Percentiles rank a stretch among this genome's conserved stretches.
Conservation (phyloP, 1,139 yeast species). For the Debaryomycetaceae sp. region DNA sequence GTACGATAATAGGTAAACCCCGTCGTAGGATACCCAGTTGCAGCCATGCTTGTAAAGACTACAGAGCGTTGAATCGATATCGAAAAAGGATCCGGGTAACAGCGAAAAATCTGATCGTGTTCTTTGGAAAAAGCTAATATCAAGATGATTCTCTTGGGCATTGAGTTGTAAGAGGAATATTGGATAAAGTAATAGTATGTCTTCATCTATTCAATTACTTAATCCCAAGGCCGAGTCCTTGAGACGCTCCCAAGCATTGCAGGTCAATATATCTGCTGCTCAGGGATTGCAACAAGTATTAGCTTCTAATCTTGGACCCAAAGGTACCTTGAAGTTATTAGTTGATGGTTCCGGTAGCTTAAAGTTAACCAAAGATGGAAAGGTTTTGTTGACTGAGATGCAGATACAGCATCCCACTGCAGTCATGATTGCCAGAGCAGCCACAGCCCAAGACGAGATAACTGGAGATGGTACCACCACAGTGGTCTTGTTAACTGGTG, state of each 20-base stretch:
- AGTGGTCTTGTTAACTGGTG: constrained; percentile 92
- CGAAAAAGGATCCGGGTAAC: constrained; percentile 4
- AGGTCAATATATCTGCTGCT: constrained; percentile 93
- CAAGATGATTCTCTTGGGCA: neutral
- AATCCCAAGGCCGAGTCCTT: constrained; percentile 97
- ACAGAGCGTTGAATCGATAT: neutral
- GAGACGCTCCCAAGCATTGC: constrained; percentile 90
- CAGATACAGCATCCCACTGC: constrained; percentile 99
- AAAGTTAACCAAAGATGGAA: constrained; percentile 96
- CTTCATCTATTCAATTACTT: constrained; percentile 76
- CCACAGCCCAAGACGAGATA: constrained; percentile 97
- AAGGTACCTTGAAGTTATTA: constrained; percentile 92
- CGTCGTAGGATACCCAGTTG: too few species aligned
- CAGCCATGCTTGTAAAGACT: too few species aligned
- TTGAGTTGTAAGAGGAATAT: neutral
- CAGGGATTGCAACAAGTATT: constrained; percentile 93
- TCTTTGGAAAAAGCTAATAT: constrained; percentile 5
- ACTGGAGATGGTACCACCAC: constrained; percentile 99
- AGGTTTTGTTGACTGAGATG: constrained; percentile 91
- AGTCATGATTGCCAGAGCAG: constrained; percentile 97
- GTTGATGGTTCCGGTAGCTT: constrained; percentile 97
- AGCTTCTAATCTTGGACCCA: constrained; percentile 91
- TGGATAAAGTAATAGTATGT: constrained; percentile 18
- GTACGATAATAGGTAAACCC: too few species aligned
- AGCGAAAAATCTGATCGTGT: constrained; percentile 5